Conservation (phyloP, 768 basidiomycete genomes). For the Leccinum boreale region DNA sequence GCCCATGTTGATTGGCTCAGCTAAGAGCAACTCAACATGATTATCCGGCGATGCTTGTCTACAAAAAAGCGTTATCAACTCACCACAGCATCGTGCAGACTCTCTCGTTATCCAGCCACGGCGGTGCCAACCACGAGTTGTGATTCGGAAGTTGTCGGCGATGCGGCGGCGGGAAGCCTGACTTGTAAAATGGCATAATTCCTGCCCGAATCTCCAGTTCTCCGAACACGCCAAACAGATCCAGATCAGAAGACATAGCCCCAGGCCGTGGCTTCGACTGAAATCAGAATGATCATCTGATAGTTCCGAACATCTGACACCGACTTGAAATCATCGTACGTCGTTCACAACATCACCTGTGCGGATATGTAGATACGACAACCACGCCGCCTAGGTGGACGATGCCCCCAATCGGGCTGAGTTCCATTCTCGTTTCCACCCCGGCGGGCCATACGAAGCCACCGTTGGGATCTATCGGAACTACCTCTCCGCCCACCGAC, state of each 20-base stretch:
- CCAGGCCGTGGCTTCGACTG: no score
- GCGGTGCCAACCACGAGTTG: background rate
- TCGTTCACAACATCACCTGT: conserved; percentile 8
- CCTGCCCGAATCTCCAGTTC: background rate
- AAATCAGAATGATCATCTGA: no score
- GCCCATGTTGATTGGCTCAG: background rate
- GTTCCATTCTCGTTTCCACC: conserved; percentile 42
- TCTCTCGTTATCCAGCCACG: background rate
- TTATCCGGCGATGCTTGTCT: background rate
- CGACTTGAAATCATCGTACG: conserved; percentile 60
- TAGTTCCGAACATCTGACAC: background rate
- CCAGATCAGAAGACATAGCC: no score
- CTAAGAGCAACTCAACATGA: background rate
- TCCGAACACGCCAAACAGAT: background rate
- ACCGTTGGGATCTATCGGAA: conserved; percentile 49
- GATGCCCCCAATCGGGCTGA: conserved; percentile 40
- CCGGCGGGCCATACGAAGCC: conserved; percentile 45
- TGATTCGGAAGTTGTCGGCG: background rate
- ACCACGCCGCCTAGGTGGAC: conserved; percentile 27
- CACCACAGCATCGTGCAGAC: background rate
- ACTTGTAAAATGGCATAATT: background rate
- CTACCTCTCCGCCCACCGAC: conserved; percentile 39
- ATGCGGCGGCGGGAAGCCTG: background rate
- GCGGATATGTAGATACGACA: background rate
- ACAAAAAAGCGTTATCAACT: background rate